Evolutionary conservation across 495 filamentous ascomycete species (phyloP).

Genomic region (Cercophora samala): DNA sequence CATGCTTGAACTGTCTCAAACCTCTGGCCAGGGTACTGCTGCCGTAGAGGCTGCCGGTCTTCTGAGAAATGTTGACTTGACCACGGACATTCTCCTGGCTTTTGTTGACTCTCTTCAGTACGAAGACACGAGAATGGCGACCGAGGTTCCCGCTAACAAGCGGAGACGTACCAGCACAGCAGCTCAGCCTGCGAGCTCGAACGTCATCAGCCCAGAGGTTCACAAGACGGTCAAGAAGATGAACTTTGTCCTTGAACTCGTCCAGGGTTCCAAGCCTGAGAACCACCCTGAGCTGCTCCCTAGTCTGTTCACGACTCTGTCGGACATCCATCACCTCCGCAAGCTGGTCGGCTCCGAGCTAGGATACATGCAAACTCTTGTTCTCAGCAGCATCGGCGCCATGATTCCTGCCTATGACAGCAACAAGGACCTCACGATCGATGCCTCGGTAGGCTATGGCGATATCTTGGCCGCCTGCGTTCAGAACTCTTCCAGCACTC

Average conservation of each 20-base stretch:
- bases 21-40: conserved; percentile 27
- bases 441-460: conserved; percentile 70
- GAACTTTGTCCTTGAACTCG: conserved; percentile 82
- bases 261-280: conserved; percentile 71
- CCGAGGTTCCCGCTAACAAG: conserved; percentile 65
- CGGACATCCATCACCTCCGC: conserved; percentile 79
- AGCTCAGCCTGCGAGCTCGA: conserved; percentile 46
- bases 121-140: conserved; percentile 58
- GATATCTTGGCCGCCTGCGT: conserved; percentile 91
- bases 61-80: conserved; percentile 62
- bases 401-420: conserved; percentile 73
- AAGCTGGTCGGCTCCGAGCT: conserved; percentile 67
- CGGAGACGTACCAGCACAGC: conserved; percentile 69
- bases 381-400: conserved; percentile 69
- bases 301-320: conserved; percentile 74
- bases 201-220: conserved; percentile 47
- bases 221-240: conserved; percentile 63
- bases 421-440: conserved; percentile 58
- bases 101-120: conserved; percentile 66
- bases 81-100: conserved; percentile 63
- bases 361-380: conserved; percentile 78
- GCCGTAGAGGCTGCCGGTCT: conserved; percentile 61
- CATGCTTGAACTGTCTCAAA: conserved; percentile 50
- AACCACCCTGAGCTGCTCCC: conserved; percentile 68
- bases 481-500: conserved; percentile 78